phyloP scores from a whole-genome alignment of 768 basidiomycete genomes.

The Strobilomyces dryophilus region DNA sequence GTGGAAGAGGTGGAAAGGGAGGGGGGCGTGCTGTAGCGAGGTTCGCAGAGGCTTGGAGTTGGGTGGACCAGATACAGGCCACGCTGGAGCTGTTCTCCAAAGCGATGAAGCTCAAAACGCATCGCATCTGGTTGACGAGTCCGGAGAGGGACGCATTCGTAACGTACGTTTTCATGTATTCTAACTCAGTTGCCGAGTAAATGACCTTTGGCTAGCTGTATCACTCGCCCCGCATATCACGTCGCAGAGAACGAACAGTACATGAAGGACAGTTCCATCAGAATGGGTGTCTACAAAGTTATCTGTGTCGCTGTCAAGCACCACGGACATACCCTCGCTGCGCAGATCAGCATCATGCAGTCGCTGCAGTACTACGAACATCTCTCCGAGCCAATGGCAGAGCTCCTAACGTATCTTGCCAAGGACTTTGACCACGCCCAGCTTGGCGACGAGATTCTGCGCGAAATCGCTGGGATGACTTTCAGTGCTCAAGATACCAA shows the following conservation, averaged over 20 bases:
- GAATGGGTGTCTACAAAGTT: constrained; percentile 76
- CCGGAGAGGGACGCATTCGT: constrained; percentile 85
- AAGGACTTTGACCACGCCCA: constrained; percentile 87
- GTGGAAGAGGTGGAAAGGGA: constrained; percentile 59
- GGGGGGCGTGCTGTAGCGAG: constrained; percentile 38
- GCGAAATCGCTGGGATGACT: constrained; percentile 75
- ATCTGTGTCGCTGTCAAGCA: constrained; percentile 80
- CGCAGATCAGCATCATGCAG: constrained; percentile 89
- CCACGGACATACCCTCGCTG: constrained; percentile 37
- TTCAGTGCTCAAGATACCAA: constrained; percentile 85
- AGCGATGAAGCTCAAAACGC: constrained; percentile 61
- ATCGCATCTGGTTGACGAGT: constrained; percentile 87
- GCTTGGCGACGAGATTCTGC: constrained; percentile 85
- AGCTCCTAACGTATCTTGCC: constrained; percentile 72
- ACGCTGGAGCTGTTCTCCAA: constrained; percentile 70
- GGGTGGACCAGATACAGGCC: constrained; percentile 71
- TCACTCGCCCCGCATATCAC: constrained; percentile 85
- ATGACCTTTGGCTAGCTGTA: constrained; percentile 51
- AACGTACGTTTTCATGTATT: constrained; percentile 36
- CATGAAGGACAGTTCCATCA: constrained; percentile 77
- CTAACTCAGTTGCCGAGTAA: background rate
- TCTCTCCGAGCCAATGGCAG: constrained; percentile 90
- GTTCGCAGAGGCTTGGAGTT: constrained; percentile 57
- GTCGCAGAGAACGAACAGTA: constrained; percentile 82
- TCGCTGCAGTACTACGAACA: constrained; percentile 92